Conservation (phyloP, 768 basidiomycete species). For the Nevesoporus exiguus region DNA sequence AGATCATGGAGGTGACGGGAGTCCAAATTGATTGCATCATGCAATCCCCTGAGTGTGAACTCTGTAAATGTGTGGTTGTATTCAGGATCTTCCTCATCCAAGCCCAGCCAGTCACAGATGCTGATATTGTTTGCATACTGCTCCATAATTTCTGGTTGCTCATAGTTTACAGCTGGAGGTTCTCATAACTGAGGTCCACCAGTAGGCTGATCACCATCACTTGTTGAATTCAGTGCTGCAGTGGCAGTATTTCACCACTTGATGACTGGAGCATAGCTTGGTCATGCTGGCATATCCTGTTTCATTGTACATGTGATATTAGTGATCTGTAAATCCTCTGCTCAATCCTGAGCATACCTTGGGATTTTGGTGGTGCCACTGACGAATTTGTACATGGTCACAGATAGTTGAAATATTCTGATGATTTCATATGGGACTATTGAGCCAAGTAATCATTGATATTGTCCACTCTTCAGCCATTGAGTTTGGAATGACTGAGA, state of each 20-base stretch:
- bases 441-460: background rate
- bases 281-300: background rate
- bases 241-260: background rate
- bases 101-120: too few species aligned
- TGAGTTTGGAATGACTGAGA: background rate
- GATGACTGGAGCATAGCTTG: background rate
- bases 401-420: background rate
- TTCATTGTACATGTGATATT: background rate
- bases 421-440: background rate
- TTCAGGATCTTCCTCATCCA: too few species aligned
- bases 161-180: too few species aligned
- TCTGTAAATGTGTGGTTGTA: too few species aligned
- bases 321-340: background rate
- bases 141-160: too few species aligned
- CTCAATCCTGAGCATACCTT: too few species aligned
- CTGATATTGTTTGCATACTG: too few species aligned
- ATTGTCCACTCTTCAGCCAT: background rate
- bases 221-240: too few species aligned
- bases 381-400: background rate
- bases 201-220: too few species aligned
- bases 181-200: too few species aligned
- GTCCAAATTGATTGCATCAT: background rate
- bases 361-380: background rate
- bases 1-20: background rate
- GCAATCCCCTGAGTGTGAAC: background rate